Base-by-base conservation (phyloP, 208 protist species). In the Wallacemonas sp. region DNA sequence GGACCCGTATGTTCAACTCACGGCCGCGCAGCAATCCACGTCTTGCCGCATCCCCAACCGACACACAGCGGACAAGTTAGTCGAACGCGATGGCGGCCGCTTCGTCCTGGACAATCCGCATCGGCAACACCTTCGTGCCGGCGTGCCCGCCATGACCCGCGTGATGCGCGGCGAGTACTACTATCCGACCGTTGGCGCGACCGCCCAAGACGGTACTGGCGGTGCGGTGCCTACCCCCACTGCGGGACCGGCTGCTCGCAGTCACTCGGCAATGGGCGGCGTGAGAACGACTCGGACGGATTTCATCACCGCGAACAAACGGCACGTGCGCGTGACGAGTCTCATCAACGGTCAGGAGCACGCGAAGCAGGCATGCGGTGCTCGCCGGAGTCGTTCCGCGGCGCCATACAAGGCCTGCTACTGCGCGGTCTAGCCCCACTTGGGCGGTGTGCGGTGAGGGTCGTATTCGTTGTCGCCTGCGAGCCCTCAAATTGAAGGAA, bases 141-240 rank as follows among this genome's bases (percentile, higher is more conserved):
- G 78, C 8, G 74, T 83, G 70, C 88, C 88, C 3, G 67, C 85
- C n/a, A 90, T 94, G 85, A 87, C 76, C 41, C 55, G 73, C 13
- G 68, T 94, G 12, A 86, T 94, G 83, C 83, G 60, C 0, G 88
- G 88, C 12, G 85, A 94, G 60, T 94, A 82, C 66, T 91, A 91
- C 63, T 59, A 50, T 1, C 48, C 41, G 12, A 41, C 59, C 0
- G 64, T 24, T 3, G 10, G 53, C 13, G 50, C 65, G 39, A 17
- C 21, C 4, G 15, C 21, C 27, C 19, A 19, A 0, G 29, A 64
- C 29, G 53, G 36, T 2, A 24, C 48, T 29, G 26, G 9, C 30
- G 15, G 29, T 19, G 48, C n/a, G n/a, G n/a, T n/a, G n/a, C n/a
- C n/a, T n/a, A n/a, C n/a, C n/a, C n/a, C n/a, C n/a, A n/a, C n/a